These are phyloP conservation scores for Bacidia gigantensis DNA, from an alignment of 495 filamentous ascomycete species.

Conservation along the genomic window DNA sequence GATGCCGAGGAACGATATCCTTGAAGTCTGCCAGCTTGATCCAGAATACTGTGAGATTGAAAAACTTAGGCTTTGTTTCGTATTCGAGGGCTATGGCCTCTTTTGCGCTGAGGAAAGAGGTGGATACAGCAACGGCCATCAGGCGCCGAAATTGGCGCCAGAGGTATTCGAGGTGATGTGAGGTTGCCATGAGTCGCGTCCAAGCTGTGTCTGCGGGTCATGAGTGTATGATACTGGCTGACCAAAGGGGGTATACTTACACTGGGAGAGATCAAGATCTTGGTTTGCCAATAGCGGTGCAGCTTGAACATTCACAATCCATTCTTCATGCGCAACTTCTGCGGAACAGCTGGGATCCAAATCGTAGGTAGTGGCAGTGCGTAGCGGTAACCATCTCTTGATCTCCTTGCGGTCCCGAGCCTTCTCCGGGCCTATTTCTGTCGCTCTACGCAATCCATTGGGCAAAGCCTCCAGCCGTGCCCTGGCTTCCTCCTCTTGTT, in stretches of 20 bases:
- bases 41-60: constrained; percentile 53
- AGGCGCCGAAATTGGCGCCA: constrained; percentile 41
- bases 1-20: constrained; percentile 53
- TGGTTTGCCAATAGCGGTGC: constrained; percentile 64
- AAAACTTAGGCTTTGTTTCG: constrained; percentile 39
- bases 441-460: constrained; percentile 33
- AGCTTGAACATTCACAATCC: constrained; percentile 65
- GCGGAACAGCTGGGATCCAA: constrained; percentile 30
- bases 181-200: constrained; percentile 40
- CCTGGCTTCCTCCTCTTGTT: constrained; percentile 39
- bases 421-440: constrained; percentile 30
- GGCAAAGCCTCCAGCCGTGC: constrained; percentile 45
- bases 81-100: constrained; percentile 13
- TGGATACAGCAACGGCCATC: constrained; percentile 31
- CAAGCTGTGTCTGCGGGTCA: constrained; percentile 46
- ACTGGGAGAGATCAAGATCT: constrained; percentile 59
- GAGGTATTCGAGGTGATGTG: constrained; percentile 34
- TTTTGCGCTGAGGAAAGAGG: constrained; percentile 4
- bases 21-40: constrained; percentile 68
- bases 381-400: constrained; percentile 37
- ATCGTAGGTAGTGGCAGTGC: constrained; percentile 35
- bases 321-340: constrained; percentile 44
- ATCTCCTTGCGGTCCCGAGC: constrained; percentile 35
- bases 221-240: background rate
- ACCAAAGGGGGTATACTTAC: constrained; percentile 32